These are phyloP conservation scores for Cupressus sempervirens DNA, from an alignment of 75 land plant genomes.

Conservation along the genomic window DNA sequence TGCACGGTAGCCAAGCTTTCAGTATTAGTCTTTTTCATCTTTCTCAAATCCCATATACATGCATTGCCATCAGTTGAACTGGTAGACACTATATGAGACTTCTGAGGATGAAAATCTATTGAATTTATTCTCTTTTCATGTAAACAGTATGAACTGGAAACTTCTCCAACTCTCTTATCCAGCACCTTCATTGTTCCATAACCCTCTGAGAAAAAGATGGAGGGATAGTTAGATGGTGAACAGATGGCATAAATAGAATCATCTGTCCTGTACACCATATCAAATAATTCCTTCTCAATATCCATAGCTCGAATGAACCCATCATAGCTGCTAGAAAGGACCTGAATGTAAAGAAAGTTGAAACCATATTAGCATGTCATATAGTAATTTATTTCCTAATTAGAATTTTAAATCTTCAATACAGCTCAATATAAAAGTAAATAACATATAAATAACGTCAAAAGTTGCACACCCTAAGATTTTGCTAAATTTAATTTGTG, in stretches of 20 bases:
- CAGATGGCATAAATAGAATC: slow-evolving; percentile 46
- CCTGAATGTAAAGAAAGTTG: slow-evolving; percentile 37
- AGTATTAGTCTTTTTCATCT: slow-evolving; percentile 18
- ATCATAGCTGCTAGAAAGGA: slow-evolving; percentile 70
- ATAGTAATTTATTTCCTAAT: not conserved
- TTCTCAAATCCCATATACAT: slow-evolving; percentile 81
- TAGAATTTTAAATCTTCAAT: not conserved
- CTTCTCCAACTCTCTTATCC: slow-evolving; percentile 46
- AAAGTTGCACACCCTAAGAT: not conserved
- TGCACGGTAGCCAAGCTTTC: slow-evolving; percentile 26
- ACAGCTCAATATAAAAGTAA: not conserved
- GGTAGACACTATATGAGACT: slow-evolving; percentile 53
- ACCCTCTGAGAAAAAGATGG: slow-evolving; percentile 51
- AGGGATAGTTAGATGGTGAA: slow-evolving; percentile 14
- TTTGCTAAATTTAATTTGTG: not conserved
- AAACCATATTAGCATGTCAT: not conserved
- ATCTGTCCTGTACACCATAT: slow-evolving; percentile 35
- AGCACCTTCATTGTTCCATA: slow-evolving; percentile 41
- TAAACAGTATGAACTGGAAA: slow-evolving; percentile 18
- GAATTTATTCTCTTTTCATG: slow-evolving; percentile 62
- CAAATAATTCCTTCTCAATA: slow-evolving; percentile 58
- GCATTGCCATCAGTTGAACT: slow-evolving; percentile 69
- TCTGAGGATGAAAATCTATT: slow-evolving; percentile 50
- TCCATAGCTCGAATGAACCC: slow-evolving; percentile 66
- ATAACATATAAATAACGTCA: not conserved